Percentiles rank a stretch among this genome's conserved stretches.
Evolutionary conservation across 1,284 basidiomycete genomes (phyloP).

Genomic region (Exobasidium rhododendri): DNA sequence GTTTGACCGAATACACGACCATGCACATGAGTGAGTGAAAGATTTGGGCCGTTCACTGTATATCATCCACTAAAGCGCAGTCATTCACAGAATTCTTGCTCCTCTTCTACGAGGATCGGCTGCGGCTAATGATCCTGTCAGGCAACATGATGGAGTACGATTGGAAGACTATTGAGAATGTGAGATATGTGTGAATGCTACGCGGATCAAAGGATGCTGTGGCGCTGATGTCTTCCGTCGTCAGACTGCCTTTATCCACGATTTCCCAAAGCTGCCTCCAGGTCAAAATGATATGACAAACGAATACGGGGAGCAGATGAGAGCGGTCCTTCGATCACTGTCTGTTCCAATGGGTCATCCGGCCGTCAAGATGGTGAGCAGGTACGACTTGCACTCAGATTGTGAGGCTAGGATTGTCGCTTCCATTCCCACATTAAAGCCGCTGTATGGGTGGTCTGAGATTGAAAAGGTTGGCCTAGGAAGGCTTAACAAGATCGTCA

Average conservation of each 20-base stretch:
- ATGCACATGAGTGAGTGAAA: conserved; percentile 16
- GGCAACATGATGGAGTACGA: conserved; percentile 48
- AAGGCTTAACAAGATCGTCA: conserved; percentile 33
- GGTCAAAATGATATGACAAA: neutral
- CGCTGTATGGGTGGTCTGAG: conserved; percentile 30
- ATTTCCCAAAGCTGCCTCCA: conserved; percentile 29
- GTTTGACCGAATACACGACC: conserved; percentile 22
- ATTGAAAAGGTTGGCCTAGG: conserved; percentile 43
- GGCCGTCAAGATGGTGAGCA: conserved; percentile 16
- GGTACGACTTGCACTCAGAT: conserved; percentile 24
- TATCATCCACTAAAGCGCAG: neutral
- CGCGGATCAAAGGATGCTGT: no score
- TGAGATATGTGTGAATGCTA: conserved; percentile 8
- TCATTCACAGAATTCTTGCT: conserved; percentile 31
- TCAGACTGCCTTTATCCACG: conserved; percentile 39
- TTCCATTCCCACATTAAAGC: neutral
- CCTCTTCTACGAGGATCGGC: conserved; percentile 31
- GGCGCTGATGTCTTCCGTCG: conserved; percentile 3
- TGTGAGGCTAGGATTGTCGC: conserved; percentile 12
- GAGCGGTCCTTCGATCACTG: conserved; percentile 29
- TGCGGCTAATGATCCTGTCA: conserved; percentile 37
- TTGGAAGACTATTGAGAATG: conserved; percentile 51
- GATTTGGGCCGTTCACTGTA: no score
- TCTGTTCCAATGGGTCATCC: conserved; percentile 33
- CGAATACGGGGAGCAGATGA: conserved; percentile 1